These are phyloP conservation scores for Golubevia pallescens DNA, from an alignment of 1,284 basidiomycete genomes.

Conservation along the genomic window DNA sequence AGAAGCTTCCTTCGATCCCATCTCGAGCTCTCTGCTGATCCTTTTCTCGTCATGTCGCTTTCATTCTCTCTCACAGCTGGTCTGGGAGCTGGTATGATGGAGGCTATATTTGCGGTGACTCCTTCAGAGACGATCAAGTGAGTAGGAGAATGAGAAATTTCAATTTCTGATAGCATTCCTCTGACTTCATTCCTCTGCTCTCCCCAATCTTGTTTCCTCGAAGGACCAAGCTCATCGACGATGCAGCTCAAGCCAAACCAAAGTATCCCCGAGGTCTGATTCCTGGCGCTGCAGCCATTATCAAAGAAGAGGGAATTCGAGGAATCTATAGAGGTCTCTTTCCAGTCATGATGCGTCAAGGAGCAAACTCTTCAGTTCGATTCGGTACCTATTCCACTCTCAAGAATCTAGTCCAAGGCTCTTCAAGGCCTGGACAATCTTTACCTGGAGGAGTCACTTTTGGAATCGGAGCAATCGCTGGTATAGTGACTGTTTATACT, in stretches of 20 bases:
- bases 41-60: conserved; percentile 2
- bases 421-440: conserved; percentile 79
- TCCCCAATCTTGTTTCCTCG: too few relatives aligned
- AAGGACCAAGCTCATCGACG: conserved; percentile 97
- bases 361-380: conserved; percentile 93
- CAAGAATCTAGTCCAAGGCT: conserved; percentile 81
- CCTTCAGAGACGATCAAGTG: conserved; percentile 98
- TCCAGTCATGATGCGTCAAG: conserved; percentile 96
- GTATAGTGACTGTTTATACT: conserved; percentile 90
- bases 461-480: conserved; percentile 88
- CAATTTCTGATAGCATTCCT: background rate
- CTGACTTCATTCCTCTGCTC: background rate
- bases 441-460: conserved; percentile 90
- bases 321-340: conserved; percentile 90
- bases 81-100: conserved; percentile 90
- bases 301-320: conserved; percentile 78
- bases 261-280: conserved; percentile 81
- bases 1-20: too few relatives aligned
- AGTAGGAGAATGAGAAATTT: conserved; percentile 44
- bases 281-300: conserved; percentile 82
- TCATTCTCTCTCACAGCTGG: conserved; percentile 71
- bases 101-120: conserved; percentile 92
- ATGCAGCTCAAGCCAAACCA: conserved; percentile 82
- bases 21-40: background rate
- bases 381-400: conserved; percentile 93